These are phyloP conservation scores for Apiotrichum siamense DNA, from an alignment of 1,284 basidiomycete genomes.

Conservation along the genomic window DNA sequence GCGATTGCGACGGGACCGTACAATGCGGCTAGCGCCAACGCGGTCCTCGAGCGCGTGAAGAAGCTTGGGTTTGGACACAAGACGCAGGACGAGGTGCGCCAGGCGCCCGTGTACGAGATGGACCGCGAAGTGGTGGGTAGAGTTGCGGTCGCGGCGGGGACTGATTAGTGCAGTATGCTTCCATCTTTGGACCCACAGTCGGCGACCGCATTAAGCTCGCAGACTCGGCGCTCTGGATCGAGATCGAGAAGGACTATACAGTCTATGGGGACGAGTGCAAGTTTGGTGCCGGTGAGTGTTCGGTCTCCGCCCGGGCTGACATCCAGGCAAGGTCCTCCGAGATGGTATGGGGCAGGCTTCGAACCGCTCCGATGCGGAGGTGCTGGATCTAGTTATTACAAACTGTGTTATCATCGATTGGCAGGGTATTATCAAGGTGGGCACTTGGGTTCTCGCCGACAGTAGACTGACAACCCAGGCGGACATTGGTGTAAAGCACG, in stretches of 20 bases:
- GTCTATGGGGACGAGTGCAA: constrained; percentile 84
- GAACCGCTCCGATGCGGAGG: constrained; percentile 60
- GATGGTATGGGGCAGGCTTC: constrained; percentile 95
- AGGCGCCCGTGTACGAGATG: constrained; percentile 31
- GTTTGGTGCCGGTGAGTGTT: constrained; percentile 84
- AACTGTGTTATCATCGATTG: constrained; percentile 93
- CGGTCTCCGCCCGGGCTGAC: neutral
- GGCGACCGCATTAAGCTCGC: constrained; percentile 85
- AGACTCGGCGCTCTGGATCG: constrained; percentile 86
- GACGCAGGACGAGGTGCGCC: constrained; percentile 31
- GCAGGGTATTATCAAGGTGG: constrained; percentile 87
- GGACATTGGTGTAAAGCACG: constrained; percentile 90
- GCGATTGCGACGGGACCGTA: constrained; percentile 58
- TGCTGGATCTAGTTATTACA: constrained; percentile 87
- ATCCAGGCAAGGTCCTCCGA: constrained; percentile 76
- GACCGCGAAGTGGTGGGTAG: constrained; percentile 45
- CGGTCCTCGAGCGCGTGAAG: constrained; percentile 1
- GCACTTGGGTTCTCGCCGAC: neutral
- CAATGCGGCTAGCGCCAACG: constrained; percentile 25
- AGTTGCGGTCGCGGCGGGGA: neutral
- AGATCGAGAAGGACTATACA: constrained; percentile 77
- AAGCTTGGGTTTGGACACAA: constrained; percentile 41
- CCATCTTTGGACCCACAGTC: constrained; percentile 90
- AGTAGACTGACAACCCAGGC: no score
- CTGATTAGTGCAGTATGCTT: constrained; percentile 55